Evolutionary conservation across 345 rosid genomes (phyloP), one percentile per base, ranked within the genome.

Genomic region (Populus tremula): DNA sequence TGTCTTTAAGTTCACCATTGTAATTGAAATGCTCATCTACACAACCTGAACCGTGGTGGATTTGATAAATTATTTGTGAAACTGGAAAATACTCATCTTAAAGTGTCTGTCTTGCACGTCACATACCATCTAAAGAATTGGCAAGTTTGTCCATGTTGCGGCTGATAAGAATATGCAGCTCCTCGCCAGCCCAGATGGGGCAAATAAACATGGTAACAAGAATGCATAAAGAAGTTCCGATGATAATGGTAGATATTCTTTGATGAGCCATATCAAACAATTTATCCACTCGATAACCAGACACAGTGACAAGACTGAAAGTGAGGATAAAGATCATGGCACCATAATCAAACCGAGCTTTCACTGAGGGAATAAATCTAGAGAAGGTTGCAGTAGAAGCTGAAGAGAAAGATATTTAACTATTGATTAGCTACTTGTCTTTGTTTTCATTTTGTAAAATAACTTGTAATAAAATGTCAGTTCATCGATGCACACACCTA

Each of bases 251-350:
- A 33, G 86, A 81, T 5, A 81, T 4, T 71, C 89, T 87, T 29
- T 85, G 75, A 65, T 79, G 77, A 14, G 85, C 87, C 84, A 85
- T 3, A 56, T 59, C 78, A 12, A 87, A 78, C 39, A 87, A 21
- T 73, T 79, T 50, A 38, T 81, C 85, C 16, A 81, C 85, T 2
- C 86, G 76, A 66, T 84, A 81, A 13, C 89, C 87, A 25, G 89
- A 87, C 2, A 87, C 73, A 5, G 86, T 18, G 1, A 87, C 81
- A 47, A 85, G 69, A 79, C 86, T 76, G 78, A 87, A 87, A 23
- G 89, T 87, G 50, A 87, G 87, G 71, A 87, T 85, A 59, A 87
- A 87, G 80, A 87, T 87, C 85, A 83, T 13, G 68, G 79, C 76
- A 7, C 89, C 89, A 70, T 87, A 87, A 65, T 87, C 89, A 12